These are phyloP conservation scores for Vigna reflexopilosa DNA, from an alignment of 306 rosid species.

Conservation along the genomic window DNA sequence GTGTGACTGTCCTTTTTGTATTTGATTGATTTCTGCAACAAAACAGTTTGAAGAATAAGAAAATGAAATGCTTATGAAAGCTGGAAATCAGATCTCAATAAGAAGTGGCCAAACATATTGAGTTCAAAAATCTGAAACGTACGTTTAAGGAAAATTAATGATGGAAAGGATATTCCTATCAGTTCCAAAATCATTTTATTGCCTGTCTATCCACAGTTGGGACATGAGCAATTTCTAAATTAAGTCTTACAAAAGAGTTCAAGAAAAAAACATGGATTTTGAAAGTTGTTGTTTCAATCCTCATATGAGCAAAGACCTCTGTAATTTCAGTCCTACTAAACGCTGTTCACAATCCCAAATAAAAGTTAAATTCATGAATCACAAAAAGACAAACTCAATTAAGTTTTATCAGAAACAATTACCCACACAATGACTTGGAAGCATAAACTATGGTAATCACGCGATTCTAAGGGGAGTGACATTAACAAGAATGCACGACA, in stretches of 20 bases:
- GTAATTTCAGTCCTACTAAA: neutral
- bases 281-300: conserved; percentile 5
- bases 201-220: no score
- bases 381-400: conserved; percentile 1
- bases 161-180: conserved; percentile 5
- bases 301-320: conserved; percentile 22
- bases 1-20: conserved; percentile 90
- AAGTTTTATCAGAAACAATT: neutral
- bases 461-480: conserved; percentile 27
- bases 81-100: conserved; percentile 2
- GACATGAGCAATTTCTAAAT: neutral
- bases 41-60: conserved; percentile 46
- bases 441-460: neutral
- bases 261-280: conserved; percentile 1
- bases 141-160: neutral
- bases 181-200: neutral
- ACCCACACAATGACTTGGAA: neutral
- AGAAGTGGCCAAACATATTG: conserved; percentile 5
- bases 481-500: conserved; percentile 38
- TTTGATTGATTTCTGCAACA: conserved; percentile 60
- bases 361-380: conserved; percentile 4
- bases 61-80: conserved; percentile 25
- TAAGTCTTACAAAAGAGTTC: conserved; percentile 30
- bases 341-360: neutral
- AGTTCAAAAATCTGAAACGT: neutral